Conservation (phyloP, 2,329 filamentous ascomycete genomes). For the Hypomyces perniciosus region DNA sequence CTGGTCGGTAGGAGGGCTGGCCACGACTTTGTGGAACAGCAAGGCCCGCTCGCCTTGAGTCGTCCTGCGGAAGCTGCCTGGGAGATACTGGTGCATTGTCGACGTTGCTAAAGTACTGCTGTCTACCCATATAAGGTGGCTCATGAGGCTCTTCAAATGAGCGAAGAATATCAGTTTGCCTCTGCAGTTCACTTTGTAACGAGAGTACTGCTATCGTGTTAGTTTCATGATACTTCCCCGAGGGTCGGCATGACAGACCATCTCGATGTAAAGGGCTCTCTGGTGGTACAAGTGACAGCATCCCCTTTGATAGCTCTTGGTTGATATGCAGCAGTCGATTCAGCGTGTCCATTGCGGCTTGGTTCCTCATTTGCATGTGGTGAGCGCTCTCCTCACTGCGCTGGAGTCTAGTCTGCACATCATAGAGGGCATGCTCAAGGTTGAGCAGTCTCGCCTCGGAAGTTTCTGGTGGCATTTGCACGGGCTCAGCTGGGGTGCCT, state of each 20-base stretch:
- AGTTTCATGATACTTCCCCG: not conserved
- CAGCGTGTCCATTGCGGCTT: conserved; percentile 75
- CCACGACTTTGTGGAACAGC: conserved; percentile 54
- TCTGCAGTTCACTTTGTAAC: conserved; percentile 55
- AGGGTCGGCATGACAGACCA: conserved; percentile 47
- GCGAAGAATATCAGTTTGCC: conserved; percentile 53
- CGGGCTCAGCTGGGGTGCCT: conserved; percentile 76
- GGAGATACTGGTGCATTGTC: conserved; percentile 81
- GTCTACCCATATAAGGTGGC: conserved; percentile 58
- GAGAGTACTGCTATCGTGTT: conserved; percentile 38
- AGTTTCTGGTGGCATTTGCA: conserved; percentile 64
- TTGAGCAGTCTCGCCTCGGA: conserved; percentile 67
- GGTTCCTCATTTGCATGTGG: conserved; percentile 73
- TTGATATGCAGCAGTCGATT: conserved; percentile 68
- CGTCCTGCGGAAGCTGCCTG: conserved; percentile 79
- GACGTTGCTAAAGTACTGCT: conserved; percentile 59
- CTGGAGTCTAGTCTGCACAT: conserved; percentile 67
- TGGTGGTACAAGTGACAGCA: conserved; percentile 67
- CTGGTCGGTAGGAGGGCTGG: conserved; percentile 65
- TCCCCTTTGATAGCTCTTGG: conserved; percentile 71
- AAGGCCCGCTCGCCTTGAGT: conserved; percentile 66
- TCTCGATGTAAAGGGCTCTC: conserved; percentile 78
- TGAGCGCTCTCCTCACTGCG: conserved; percentile 79
- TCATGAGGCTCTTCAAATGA: conserved; percentile 62
- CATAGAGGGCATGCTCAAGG: conserved; percentile 78